Evolutionary conservation across 345 rosid genomes (phyloP).

Genomic region (Populus davidiana): DNA sequence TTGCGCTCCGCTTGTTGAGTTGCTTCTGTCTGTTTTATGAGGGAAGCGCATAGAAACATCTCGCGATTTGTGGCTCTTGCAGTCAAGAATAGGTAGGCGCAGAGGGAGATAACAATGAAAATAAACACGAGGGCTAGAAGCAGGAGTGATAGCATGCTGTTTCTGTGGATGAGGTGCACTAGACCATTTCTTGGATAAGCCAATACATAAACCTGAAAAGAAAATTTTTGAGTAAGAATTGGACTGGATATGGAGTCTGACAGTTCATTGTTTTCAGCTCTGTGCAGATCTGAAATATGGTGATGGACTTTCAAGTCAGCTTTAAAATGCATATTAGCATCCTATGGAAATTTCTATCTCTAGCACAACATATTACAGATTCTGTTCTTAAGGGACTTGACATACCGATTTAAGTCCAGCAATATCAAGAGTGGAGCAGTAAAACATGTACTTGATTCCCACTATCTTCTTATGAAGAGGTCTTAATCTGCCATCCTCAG

Average conservation of each 20-base stretch:
- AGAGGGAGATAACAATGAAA: slow-evolving; percentile 11
- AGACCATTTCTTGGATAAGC: slow-evolving; percentile 18
- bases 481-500: neutral
- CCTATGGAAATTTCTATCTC: too few species aligned
- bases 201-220: slow-evolving; percentile 33
- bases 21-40: slow-evolving; percentile 42
- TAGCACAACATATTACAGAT: too few species aligned
- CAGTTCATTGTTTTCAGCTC: too few species aligned
- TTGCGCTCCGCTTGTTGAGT: slow-evolving; percentile 52
- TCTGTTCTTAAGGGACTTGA: neutral
- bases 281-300: too few species aligned
- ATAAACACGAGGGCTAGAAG: slow-evolving; percentile 23
- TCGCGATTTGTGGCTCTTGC: slow-evolving; percentile 43
- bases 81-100: slow-evolving; percentile 24
- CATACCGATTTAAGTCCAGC: slow-evolving; percentile 37
- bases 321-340: too few species aligned
- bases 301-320: too few species aligned
- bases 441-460: slow-evolving; percentile 22
- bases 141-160: slow-evolving; percentile 14
- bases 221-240: too few species aligned
- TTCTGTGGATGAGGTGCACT: slow-evolving; percentile 12
- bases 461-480: neutral
- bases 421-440: slow-evolving; percentile 33
- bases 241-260: too few species aligned
- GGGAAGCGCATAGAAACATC: slow-evolving; percentile 36